Base-by-base conservation (phyloP, 176 grass and related monocot genomes). In the Carex pumila region DNA sequence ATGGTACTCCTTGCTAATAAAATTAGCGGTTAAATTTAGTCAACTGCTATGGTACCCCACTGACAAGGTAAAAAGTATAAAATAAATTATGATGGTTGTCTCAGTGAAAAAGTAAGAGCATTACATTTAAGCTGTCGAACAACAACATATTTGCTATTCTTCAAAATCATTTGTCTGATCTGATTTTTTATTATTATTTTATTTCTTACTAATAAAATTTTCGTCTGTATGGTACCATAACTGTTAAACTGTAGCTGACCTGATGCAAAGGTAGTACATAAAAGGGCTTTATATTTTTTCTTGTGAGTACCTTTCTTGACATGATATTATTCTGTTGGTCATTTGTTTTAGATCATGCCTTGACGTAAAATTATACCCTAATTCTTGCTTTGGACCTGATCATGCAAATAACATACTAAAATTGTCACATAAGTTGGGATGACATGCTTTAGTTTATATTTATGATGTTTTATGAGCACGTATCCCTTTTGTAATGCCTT, bases 71-170 rank as follows among this genome's bases (percentile, higher is more conserved):
- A 77, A 76, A 31, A 34, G 9, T 12, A 9, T 50, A 77, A 71
- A 11, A 56, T 77, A 53, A 53, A 75, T 1, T 75, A 30, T 13
- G 39, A 53, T 53, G 8, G 43, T 50, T 75, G 25, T 4, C 22
- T 56, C 1, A 2, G 25, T 62, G 15, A 65, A 79, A 59, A 84
- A 82, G 45, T 3, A 71, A 9, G n/a, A 80, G 93, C 80, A 83
- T 93, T 99, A 99, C 96, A 99, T 84, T 89, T 89, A 30, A 95
- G 83, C 72, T 99, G 91, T 15, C 89, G 88, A 79, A 92, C 71
- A 87, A 86, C 22, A 2, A 71, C 84, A 71, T 95, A 95, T 86
- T 95, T 99, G 76, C 87, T 25, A 25, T 25, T 25, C 25, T 25
- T 25, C 25, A 25, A 25, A 25, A 25, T 25, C 25, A 25, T 25